A percentile compares a stretch with the other conserved stretches of the same genome.
These are phyloP conservation scores for Syzygium jambos DNA, from an alignment of 345 rosid genomes.

Conservation along the genomic window DNA sequence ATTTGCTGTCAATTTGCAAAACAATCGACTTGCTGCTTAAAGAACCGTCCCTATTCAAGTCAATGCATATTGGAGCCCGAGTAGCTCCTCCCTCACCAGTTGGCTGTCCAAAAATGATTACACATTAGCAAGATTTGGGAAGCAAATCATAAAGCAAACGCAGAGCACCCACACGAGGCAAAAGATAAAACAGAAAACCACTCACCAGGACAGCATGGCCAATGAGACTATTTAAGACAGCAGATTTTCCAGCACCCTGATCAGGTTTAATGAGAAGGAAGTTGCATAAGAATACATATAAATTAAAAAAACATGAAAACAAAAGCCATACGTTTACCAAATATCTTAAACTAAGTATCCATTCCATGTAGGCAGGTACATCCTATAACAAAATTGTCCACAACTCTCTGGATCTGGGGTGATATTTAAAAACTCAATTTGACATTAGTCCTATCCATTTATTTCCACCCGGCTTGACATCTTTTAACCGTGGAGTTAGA, in stretches of 20 bases:
- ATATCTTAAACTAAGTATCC: neutral
- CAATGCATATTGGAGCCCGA: conserved; percentile 83
- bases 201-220: conserved; percentile 93
- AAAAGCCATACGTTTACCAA: neutral
- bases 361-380: neutral
- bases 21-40: conserved; percentile 75
- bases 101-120: conserved; percentile 38
- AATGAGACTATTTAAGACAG: conserved; percentile 79
- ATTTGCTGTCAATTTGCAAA: conserved; percentile 81
- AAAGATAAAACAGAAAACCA: neutral
- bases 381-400: neutral
- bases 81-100: conserved; percentile 99
- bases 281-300: neutral
- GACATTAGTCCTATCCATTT: neutral
- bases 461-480: neutral
- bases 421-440: neutral
- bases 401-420: neutral
- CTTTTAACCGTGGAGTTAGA: neutral
- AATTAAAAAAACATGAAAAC: neutral
- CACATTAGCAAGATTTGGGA: neutral
- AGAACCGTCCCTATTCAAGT: conserved; percentile 58
- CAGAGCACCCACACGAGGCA: neutral
- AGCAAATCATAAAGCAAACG: neutral
- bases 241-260: conserved; percentile 97
- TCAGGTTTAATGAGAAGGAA: neutral